A percentile compares a stretch with the other conserved stretches of the same genome.
These are phyloP conservation scores for Prunus davidiana DNA, from an alignment of 306 rosid genomes.

Conservation along the genomic window DNA sequence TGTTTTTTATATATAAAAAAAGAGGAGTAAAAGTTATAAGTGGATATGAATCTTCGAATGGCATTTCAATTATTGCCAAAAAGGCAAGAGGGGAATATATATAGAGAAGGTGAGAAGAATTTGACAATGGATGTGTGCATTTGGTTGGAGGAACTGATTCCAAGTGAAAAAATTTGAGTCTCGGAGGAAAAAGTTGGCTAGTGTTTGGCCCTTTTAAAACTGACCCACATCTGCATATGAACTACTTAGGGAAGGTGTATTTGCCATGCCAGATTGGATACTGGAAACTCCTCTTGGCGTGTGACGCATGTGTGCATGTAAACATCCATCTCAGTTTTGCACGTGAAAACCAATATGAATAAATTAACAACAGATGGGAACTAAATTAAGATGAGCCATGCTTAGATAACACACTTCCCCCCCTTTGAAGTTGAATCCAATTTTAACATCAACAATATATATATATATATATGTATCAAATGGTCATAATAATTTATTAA, in stretches of 20 bases:
- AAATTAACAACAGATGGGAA: not conserved
- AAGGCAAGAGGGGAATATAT: slow-evolving; percentile 23
- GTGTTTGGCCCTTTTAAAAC: slow-evolving; percentile 17
- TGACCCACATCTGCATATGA: slow-evolving; percentile 22
- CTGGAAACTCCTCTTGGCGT: not conserved
- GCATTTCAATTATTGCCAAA: slow-evolving; percentile 75
- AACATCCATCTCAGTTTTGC: slow-evolving; percentile 19
- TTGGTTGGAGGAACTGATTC: slow-evolving; percentile 46
- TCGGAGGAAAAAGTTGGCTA: not conserved
- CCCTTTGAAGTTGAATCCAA: no score
- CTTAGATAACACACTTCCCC: no score
- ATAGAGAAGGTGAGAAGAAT: slow-evolving; percentile 34
- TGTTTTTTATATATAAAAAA: no score
- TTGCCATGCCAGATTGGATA: slow-evolving; percentile 27
- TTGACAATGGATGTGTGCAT: slow-evolving; percentile 44
- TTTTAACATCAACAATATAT: no score
- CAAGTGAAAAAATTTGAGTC: not conserved
- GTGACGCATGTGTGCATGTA: slow-evolving; percentile 23
- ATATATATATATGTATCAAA: no score
- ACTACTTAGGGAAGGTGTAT: slow-evolving; percentile 50
- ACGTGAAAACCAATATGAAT: slow-evolving; percentile 17
- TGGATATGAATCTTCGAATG: slow-evolving; percentile 36
- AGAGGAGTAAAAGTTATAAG: no score
- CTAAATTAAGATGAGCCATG: no score
- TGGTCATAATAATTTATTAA: no score